These are phyloP conservation scores for Jatropha podagrica DNA, from an alignment of 441 rosid genomes.

Conservation along the genomic window DNA sequence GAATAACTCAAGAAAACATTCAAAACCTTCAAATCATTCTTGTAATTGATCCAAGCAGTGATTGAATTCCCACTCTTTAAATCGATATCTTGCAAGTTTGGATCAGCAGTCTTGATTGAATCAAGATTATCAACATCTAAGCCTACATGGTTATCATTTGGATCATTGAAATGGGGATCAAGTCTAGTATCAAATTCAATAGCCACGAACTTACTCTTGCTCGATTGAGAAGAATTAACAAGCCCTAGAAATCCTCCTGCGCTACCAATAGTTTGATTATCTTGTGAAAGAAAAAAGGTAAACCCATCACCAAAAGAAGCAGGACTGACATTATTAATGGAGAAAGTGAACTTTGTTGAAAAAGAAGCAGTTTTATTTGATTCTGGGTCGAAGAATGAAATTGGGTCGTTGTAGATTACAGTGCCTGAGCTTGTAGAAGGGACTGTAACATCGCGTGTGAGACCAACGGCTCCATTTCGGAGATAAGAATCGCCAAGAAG, in stretches of 20 bases:
- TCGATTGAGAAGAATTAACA: slow-evolving; percentile 66
- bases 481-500: slow-evolving; percentile 93
- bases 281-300: slow-evolving; percentile 83
- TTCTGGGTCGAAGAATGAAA: slow-evolving; percentile 61
- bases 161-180: slow-evolving; percentile 65
- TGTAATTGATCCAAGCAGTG: slow-evolving; percentile 85
- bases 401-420: slow-evolving; percentile 59
- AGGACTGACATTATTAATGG: slow-evolving; percentile 56
- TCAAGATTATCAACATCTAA: slow-evolving; percentile 67
- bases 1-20: slow-evolving; percentile 71
- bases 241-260: slow-evolving; percentile 80
- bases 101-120: slow-evolving; percentile 66
- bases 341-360: slow-evolving; percentile 71
- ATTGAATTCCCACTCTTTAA: slow-evolving; percentile 69
- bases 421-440: slow-evolving; percentile 87
- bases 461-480: slow-evolving; percentile 70
- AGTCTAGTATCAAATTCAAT: slow-evolving; percentile 76
- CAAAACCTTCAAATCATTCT: slow-evolving; percentile 56
- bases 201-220: slow-evolving; percentile 76
- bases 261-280: slow-evolving; percentile 66
- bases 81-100: slow-evolving; percentile 48
- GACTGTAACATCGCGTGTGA: slow-evolving; percentile 72
- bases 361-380: slow-evolving; percentile 81
- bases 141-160: slow-evolving; percentile 69
- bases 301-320: slow-evolving; percentile 80